phyloP scores from a whole-genome alignment of 1,284 basidiomycete species.

The Caloboletus inedulis region DNA sequence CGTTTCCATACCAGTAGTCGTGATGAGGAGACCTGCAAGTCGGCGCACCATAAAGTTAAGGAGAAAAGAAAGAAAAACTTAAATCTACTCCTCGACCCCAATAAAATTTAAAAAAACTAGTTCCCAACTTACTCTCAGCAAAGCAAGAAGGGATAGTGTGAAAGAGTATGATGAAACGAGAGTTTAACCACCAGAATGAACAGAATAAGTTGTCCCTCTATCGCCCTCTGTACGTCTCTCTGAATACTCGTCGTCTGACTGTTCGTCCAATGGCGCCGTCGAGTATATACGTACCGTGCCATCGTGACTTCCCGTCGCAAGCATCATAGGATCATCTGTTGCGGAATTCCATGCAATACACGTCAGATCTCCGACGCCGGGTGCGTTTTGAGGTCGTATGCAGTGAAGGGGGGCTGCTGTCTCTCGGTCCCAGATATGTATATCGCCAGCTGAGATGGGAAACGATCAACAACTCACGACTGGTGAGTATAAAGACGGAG shows the following conservation, averaged over 20 bases:
- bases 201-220: conserved; percentile 24
- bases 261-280: conserved; percentile 24
- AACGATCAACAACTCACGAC: conserved; percentile 6
- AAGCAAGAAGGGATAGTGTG: not conserved
- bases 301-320: conserved; percentile 75
- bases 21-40: conserved; percentile 8
- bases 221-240: conserved; percentile 31
- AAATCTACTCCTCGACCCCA: conserved; percentile 5
- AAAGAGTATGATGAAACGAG: conserved; percentile 2
- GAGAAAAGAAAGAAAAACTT: not conserved
- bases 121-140: conserved; percentile 2
- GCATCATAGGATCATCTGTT: conserved; percentile 67
- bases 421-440: conserved; percentile 82
- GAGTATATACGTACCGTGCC: conserved; percentile 72
- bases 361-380: conserved; percentile 59
- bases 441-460: conserved; percentile 59
- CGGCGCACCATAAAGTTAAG: conserved; percentile 23
- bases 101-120: conserved; percentile 19
- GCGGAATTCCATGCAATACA: conserved; percentile 75
- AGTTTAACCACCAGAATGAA: conserved; percentile 30
- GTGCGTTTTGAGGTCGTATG: conserved; percentile 48
- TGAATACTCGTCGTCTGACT: conserved; percentile 24
- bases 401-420: conserved; percentile 65
- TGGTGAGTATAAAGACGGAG: conserved; percentile 5
- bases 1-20: conserved; percentile 22